Evolutionary conservation across 768 basidiomycete genomes (phyloP).

Genomic region (Leccinellum luteum): DNA sequence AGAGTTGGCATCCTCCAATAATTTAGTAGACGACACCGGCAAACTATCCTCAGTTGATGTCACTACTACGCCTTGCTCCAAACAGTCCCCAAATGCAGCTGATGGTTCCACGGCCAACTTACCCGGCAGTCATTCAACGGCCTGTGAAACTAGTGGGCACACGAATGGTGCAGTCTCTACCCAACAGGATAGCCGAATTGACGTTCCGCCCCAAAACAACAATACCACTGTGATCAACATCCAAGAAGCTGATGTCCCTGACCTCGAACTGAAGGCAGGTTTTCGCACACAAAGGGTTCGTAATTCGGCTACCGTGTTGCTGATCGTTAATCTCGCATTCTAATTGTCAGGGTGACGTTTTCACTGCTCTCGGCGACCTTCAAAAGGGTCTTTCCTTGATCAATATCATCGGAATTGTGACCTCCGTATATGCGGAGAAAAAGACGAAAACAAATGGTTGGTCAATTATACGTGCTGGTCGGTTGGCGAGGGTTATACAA

Average conservation of each 20-base stretch:
- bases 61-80: not conserved
- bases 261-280: conserved; percentile 17
- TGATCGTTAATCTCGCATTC: not conserved
- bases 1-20: not conserved
- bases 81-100: conserved; percentile 3
- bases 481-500: not conserved
- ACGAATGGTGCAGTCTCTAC: not conserved
- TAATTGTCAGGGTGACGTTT: conserved; percentile 26
- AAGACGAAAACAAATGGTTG: conserved; percentile 28
- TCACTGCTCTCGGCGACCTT: conserved; percentile 17
- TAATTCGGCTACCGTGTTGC: not conserved
- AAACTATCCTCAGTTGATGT: not conserved
- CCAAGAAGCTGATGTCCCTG: not conserved
- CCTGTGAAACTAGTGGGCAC: not conserved
- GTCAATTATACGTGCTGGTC: conserved; percentile 5
- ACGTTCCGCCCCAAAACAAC: not conserved
- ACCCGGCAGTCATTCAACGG: not conserved
- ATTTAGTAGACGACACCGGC: not conserved
- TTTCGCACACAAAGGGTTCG: conserved; percentile 29
- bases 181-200: not conserved
- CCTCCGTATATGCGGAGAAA: conserved; percentile 7
- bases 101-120: not conserved
- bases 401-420: conserved; percentile 35
- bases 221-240: not conserved
- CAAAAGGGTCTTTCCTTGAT: conserved; percentile 11